Conservation (phyloP, 306 rosid species). For the Cucurbita moschata region DNA sequence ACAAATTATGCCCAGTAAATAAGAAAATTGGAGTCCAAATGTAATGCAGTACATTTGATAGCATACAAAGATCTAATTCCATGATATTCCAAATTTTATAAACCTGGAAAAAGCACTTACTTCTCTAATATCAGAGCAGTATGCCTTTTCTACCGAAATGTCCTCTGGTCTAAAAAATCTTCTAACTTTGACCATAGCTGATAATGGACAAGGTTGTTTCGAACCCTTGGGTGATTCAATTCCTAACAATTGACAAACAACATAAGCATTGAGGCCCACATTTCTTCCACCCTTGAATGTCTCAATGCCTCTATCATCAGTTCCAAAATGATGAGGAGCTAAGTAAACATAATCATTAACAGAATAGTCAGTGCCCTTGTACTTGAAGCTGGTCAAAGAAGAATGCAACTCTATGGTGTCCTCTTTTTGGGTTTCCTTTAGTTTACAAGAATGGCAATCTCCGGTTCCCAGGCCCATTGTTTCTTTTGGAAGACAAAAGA, state of each 20-base stretch:
- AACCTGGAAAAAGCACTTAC: slow-evolving; percentile 9
- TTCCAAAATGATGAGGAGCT: slow-evolving; percentile 45
- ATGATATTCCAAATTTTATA: not conserved
- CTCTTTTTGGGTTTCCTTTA: slow-evolving; percentile 32
- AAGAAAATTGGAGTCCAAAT: not conserved
- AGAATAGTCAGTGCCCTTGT: slow-evolving; percentile 42
- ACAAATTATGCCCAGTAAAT: not conserved
- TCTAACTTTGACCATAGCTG: slow-evolving; percentile 59
- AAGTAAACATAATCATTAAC: slow-evolving; percentile 50
- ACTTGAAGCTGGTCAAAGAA: slow-evolving; percentile 38
- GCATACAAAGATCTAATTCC: not conserved
- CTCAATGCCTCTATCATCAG: slow-evolving; percentile 38
- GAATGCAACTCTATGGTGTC: slow-evolving; percentile 43
- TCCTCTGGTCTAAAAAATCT: slow-evolving; percentile 91
- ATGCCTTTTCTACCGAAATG: slow-evolving; percentile 53
- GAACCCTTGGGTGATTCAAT: slow-evolving; percentile 32
- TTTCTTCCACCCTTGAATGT: slow-evolving; percentile 67
- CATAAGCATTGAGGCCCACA: slow-evolving; percentile 69
- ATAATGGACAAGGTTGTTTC: slow-evolving; percentile 26
- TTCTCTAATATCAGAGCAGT: slow-evolving; percentile 39
- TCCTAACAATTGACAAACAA: slow-evolving; percentile 70
- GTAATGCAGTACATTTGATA: not conserved
- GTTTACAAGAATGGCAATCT: slow-evolving; percentile 53
- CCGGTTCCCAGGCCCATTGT: slow-evolving; percentile 68
- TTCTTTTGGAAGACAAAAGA: slow-evolving; percentile 45